Base-by-base conservation (phyloP, 192 early-diverging fungal species). In the Rhizoclosmatium globosum region DNA sequence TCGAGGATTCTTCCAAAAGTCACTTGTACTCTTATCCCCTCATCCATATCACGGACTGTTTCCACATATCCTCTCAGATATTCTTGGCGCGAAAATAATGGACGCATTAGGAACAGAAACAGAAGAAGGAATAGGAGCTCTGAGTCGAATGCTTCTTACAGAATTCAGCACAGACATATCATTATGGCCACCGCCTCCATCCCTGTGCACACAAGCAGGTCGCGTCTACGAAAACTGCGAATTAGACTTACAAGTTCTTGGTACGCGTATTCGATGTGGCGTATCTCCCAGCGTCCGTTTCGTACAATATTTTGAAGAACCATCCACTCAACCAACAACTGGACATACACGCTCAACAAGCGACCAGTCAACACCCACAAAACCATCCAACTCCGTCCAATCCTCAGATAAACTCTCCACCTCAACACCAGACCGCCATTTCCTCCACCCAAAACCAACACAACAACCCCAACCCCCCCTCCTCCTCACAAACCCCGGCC, bases 1-100 rank as follows among this genome's bases (percentile, higher is more conserved):
- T 13, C 91, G 97, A 53, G 97, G 97, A 21, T 97, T 92, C 66
- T 96, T 97, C 79, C 97, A 92, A 87, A 97, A 97, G 80, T 94
- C 95, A 0, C 81, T 97, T 19, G 97, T 95, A 2, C 78, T 97
- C 1, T 86, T 99, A 31, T 93, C 94, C 11, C 96, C 95, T 43
- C 90, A 95, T 84, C 94, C 96, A 6, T 96, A 88, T 84, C 92
- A 94, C 66, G 97, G 97, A 0, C 82, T 97, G 58, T 99, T 97
- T 77, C 87, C 90, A 47, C 83, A 90, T 48, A 62, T 97, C 41
- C 88, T 94, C 3, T 85, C 87, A 9, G 87, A 31, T 17, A 47
- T 13, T 57, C 82, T 99, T 42, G 97, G 97, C 2, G 91, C 93
- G 44, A 87, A 88, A 78, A 92, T 92, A 78, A 96, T 97, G 91